Evolutionary conservation across 1,139 yeast genomes (phyloP), one percentile per base, ranked within the genome.

Genomic region (Hyphopichia buzzinii): DNA sequence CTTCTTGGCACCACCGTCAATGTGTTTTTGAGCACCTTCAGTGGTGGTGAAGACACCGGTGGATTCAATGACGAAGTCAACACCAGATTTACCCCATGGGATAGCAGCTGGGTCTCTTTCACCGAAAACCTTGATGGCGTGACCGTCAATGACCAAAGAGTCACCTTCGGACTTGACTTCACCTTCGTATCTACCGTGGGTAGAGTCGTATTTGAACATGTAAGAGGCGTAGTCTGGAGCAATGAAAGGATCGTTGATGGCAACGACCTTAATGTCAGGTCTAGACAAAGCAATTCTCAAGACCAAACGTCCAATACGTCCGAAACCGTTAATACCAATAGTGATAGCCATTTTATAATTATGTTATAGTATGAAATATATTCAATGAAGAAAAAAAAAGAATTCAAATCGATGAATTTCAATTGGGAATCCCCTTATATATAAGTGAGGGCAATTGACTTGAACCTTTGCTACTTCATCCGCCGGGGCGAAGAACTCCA

Each of bases 201-300:
- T 81, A 44, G 88, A 79, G 69, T 81, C 88, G 69, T 81, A 81
- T 72, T 81, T 79, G 79, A 81, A 80, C 84, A 81, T 78, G 77
- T 81, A 81, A 39, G 86, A 79, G 54, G 87, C 87, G 67, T 81
- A 81, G 55, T 81, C 86, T 41, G 83, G 72, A 44, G 74, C 76
- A 57, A 81, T 79, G 73, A 81, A 81, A 42, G 88, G 88, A 64
- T 81, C 87, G 61, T 81, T 81, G 73, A 81, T 70, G 48, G 87
- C 86, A 40, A 81, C 83, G 47, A 81, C 81, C 59, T 77, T 72
- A 54, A 81, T 78, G 70, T 74, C 81, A 47, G 73, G 67, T 73
- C 81, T 74, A 46, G 58, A 55, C 48, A 80, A 65, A 43, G 87
- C 87, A 55, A 79, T 75, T 73, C 88, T 78, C 60, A 81, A 71